Base-by-base conservation (phyloP, 2,329 filamentous ascomycete species). In the Diaporthe ampelina region DNA sequence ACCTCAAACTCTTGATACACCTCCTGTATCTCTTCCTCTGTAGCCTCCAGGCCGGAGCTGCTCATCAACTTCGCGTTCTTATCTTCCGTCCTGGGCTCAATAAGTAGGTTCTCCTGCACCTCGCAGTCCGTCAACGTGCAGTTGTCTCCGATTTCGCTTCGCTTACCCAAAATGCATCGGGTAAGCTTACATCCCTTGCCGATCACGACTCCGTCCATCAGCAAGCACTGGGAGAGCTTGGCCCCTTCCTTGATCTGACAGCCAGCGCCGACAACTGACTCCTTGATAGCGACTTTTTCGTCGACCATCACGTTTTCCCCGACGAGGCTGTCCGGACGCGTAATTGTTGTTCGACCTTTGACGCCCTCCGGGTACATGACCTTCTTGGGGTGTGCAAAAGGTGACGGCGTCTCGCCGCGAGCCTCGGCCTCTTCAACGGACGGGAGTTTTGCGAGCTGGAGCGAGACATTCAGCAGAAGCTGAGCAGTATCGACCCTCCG, bases 151-250 rank as follows among this genome's bases (percentile, higher is more conserved):
- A 99, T 91, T 79, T 93, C 92, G 77, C 93, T 94, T 76, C 94
- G 86, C 80, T 93, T 91, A 6, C 97, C 97, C 54, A 98, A 85
- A 43, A 98, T 94, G 80, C 95, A 98, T 29, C 94, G 94, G 1
- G 94, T 97, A 69, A 98, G 86, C 82, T 95, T 95, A 80, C 93
- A 95, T 57, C 93, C 93, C 79, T 94, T 94, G 19, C 94, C 95
- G 17, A 99, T 89, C 10, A 94, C 92, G 0, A 94, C 95, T 4
- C 94, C 94, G 75, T 98, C 96, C 95, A 98, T 98, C 26, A 98
- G 85, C 63, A 98, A 84, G 83, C 96, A 98, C 77, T 95, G 91
- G n/a, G 91, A 92, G 58, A 99, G 85, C 77, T 95, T 94, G 40
- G 94, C 95, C n/a, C 95, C 95, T 78, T 93, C 92, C 76, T 92